phyloP scores from a whole-genome alignment of 2,329 filamentous ascomycete genomes.

The Emericellopsis cladophorae region DNA sequence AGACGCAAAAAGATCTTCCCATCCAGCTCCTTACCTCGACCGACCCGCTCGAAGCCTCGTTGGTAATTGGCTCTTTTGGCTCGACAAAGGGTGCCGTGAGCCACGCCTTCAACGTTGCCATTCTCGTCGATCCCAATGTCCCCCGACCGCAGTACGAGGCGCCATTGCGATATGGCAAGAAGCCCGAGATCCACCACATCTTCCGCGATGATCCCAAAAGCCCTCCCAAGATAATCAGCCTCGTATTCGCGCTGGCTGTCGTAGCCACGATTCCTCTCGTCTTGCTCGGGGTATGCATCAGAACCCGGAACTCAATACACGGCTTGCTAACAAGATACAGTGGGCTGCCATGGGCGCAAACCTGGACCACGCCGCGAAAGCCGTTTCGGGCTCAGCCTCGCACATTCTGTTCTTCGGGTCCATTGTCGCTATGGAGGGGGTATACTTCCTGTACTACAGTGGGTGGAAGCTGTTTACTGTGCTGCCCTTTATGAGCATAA shows the following conservation, averaged over 20 bases:
- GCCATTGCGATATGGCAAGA: constrained; percentile 72
- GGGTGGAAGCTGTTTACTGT: constrained; percentile 87
- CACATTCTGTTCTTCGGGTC: constrained; percentile 81
- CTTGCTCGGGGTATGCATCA: constrained; percentile 46
- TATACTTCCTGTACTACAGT: constrained; percentile 92
- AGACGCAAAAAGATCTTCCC: constrained; percentile 86
- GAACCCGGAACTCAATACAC: background rate
- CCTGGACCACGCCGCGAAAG: constrained; percentile 61
- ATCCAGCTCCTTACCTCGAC: constrained; percentile 60
- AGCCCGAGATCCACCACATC: constrained; percentile 77
- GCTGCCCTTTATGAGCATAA: constrained; percentile 57
- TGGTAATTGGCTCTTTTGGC: constrained; percentile 82
- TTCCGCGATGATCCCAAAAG: constrained; percentile 72
- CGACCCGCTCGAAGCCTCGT: constrained; percentile 60
- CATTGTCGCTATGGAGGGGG: constrained; percentile 73
- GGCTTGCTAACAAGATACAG: constrained; percentile 26
- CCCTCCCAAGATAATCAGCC: constrained; percentile 66
- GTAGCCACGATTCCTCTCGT: constrained; percentile 62
- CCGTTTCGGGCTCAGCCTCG: constrained; percentile 55
- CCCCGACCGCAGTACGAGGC: constrained; percentile 49
- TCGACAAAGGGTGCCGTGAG: constrained; percentile 53
- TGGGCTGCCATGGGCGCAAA: constrained; percentile 81
- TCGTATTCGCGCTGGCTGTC: constrained; percentile 65
- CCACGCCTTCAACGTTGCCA: constrained; percentile 59
- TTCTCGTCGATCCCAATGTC: constrained; percentile 50